Percentiles rank a stretch among this genome's conserved stretches.
Conservation (phyloP, 352 stramenopile genomes). For the Phytopythium montanum region DNA sequence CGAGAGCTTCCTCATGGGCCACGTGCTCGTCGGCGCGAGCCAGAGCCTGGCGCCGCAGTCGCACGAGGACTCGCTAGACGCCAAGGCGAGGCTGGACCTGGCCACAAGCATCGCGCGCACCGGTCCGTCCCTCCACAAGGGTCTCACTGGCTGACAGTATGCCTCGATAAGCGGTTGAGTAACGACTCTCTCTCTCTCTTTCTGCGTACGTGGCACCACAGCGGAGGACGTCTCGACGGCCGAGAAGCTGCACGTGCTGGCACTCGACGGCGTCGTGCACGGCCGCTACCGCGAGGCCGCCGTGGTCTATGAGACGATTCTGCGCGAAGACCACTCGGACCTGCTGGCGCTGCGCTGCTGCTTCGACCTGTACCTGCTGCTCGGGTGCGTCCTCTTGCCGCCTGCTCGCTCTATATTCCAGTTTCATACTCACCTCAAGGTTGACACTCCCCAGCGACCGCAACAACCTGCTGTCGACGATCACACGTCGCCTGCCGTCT, state of each 20-base stretch:
- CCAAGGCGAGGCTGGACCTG: conserved; percentile 22
- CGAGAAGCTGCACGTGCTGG: conserved; percentile 74
- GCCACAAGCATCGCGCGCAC: conserved; percentile 32
- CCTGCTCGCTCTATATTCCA: not conserved
- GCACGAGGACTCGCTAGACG: conserved; percentile 65
- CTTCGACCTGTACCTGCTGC: conserved; percentile 72
- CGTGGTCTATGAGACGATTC: conserved; percentile 76
- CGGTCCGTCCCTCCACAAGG: conserved; percentile 18
- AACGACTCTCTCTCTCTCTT: too few relatives aligned
- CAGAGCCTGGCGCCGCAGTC: conserved; percentile 61
- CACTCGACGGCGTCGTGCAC: conserved; percentile 63
- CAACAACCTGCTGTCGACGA: conserved; percentile 69
- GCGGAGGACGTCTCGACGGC: conserved; percentile 13
- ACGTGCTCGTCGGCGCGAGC: conserved; percentile 76
- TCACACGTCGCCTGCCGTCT: conserved; percentile 65
- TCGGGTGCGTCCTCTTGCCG: conserved; percentile 42
- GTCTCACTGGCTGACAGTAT: too few relatives aligned
- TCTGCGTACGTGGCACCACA: not conserved
- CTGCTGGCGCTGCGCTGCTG: conserved; percentile 74
- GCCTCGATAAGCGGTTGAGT: too few relatives aligned
- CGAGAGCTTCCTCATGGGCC: conserved; percentile 73
- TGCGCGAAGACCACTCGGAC: conserved; percentile 61
- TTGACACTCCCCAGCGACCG: conserved; percentile 40
- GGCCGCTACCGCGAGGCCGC: conserved; percentile 67
- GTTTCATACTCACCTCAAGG: not conserved